phyloP scores from a whole-genome alignment of 1,284 basidiomycete species.

The Cryptococcus depauperatus region DNA sequence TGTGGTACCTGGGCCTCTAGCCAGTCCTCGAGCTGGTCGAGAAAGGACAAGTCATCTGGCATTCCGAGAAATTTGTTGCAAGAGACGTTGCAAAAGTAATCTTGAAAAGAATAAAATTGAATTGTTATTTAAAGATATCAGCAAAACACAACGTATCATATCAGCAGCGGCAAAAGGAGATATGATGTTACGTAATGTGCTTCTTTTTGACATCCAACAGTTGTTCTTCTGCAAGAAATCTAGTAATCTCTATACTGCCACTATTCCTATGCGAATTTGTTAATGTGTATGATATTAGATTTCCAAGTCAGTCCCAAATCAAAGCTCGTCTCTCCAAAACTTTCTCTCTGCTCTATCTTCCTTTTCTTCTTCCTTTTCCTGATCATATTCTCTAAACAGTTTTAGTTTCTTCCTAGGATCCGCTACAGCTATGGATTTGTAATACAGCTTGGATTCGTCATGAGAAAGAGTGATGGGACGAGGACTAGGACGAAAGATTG shows the following conservation, averaged over 20 bases:
- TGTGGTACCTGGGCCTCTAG: constrained; percentile 39
- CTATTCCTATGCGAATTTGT: too few relatives aligned
- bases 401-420: constrained; percentile 28
- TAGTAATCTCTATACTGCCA: too few relatives aligned
- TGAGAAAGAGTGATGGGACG: constrained; percentile 35
- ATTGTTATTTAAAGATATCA: too few relatives aligned
- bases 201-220: too few relatives aligned
- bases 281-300: too few relatives aligned
- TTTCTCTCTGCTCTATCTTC: constrained; percentile 16
- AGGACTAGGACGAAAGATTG: constrained; percentile 36
- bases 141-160: too few relatives aligned
- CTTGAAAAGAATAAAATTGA: too few relatives aligned
- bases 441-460: constrained; percentile 30
- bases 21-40: constrained; percentile 44
- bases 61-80: constrained; percentile 17
- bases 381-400: constrained; percentile 34
- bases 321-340: constrained; percentile 30
- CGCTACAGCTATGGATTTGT: constrained; percentile 14
- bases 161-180: too few relatives aligned
- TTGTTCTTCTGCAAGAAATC: too few relatives aligned
- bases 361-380: constrained; percentile 19
- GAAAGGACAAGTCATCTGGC: constrained; percentile 34
- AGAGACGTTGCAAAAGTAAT: too few relatives aligned
- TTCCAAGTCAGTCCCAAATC: too few relatives aligned
- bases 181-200: too few relatives aligned